phyloP scores from a whole-genome alignment of 257 asterid genomes.

The Verbena officinalis region DNA sequence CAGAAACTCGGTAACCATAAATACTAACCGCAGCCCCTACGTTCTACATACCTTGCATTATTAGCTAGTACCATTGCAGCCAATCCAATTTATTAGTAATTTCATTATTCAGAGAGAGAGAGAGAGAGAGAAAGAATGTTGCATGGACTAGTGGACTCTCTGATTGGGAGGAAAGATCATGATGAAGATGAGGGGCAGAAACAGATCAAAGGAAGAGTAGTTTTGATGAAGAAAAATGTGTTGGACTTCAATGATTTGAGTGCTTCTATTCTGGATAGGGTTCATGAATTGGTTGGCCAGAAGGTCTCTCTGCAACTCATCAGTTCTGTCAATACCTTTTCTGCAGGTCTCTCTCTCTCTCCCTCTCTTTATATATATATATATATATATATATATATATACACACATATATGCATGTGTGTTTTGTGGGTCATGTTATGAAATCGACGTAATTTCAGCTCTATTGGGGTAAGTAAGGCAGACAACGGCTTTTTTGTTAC shows the following conservation, averaged over 20 bases:
- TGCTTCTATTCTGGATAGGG: constrained; percentile 43
- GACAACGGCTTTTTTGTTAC: too few relatives aligned
- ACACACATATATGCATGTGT: background rate
- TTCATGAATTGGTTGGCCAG: constrained; percentile 52
- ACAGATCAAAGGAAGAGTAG: constrained; percentile 51
- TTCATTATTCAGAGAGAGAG: background rate
- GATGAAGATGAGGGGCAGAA: constrained; percentile 3
- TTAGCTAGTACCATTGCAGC: background rate
- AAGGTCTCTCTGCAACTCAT: constrained; percentile 54
- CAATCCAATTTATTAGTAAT: background rate
- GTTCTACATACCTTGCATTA: background rate
- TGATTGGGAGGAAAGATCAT: constrained; percentile 11
- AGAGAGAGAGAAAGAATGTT: constrained; percentile 20
- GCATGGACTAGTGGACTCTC: constrained; percentile 13
- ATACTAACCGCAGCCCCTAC: background rate
- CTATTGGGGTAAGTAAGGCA: too few relatives aligned
- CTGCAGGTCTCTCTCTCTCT: constrained; percentile 23
- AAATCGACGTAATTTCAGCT: too few relatives aligned
- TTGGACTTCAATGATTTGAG: constrained; percentile 51
- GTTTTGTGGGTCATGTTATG: background rate
- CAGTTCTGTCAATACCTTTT: constrained; percentile 24
- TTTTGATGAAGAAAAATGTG: constrained; percentile 60
- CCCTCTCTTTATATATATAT: too few relatives aligned
- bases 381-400: too few relatives aligned
- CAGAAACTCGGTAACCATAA: background rate